These are phyloP conservation scores for Athelia sp. DNA, from an alignment of 1,284 basidiomycete species.

Conservation along the genomic window DNA sequence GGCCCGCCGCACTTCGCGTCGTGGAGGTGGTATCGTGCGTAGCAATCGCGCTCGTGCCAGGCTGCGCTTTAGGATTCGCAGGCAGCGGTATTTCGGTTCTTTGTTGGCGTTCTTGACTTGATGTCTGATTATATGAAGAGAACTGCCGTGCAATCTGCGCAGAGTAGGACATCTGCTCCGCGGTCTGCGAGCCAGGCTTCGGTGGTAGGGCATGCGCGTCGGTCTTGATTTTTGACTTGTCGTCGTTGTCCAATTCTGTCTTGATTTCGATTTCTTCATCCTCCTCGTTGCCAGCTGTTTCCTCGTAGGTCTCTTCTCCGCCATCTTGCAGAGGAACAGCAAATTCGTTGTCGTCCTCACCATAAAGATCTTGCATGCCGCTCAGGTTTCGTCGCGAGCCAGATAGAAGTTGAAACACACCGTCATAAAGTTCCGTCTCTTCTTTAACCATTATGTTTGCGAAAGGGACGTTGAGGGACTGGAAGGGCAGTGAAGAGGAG, in stretches of 20 bases:
- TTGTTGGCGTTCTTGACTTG: conserved; percentile 61
- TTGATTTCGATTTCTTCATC: conserved; percentile 11
- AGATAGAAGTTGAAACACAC: background rate
- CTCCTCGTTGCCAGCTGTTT: conserved; percentile 10
- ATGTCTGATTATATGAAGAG: conserved; percentile 61
- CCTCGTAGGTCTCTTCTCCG: conserved; percentile 11
- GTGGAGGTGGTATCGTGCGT: conserved; percentile 26
- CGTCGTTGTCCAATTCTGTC: conserved; percentile 13
- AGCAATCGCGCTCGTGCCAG: conserved; percentile 23
- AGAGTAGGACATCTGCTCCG: conserved; percentile 49
- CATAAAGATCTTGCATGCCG: conserved; percentile 29
- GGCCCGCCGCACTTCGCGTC: conserved; percentile 11
- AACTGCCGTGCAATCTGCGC: conserved; percentile 71
- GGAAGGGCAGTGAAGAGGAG: too few relatives aligned
- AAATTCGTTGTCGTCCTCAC: conserved; percentile 34
- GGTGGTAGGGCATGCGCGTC: conserved; percentile 14
- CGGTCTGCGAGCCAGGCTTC: conserved; percentile 14
- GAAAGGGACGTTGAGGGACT: background rate
- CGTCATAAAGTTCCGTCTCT: background rate
- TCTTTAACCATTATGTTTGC: conserved; percentile 1
- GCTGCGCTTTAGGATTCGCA: conserved; percentile 8
- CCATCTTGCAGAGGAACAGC: conserved; percentile 29
- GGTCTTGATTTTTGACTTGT: conserved; percentile 7
- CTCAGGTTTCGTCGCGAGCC: background rate
- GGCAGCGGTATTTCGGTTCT: conserved; percentile 20